Percentiles rank a stretch among this genome's conserved stretches.
These are phyloP conservation scores for Erysimum cheiranthoides DNA, from an alignment of 345 rosid genomes.

Conservation along the genomic window DNA sequence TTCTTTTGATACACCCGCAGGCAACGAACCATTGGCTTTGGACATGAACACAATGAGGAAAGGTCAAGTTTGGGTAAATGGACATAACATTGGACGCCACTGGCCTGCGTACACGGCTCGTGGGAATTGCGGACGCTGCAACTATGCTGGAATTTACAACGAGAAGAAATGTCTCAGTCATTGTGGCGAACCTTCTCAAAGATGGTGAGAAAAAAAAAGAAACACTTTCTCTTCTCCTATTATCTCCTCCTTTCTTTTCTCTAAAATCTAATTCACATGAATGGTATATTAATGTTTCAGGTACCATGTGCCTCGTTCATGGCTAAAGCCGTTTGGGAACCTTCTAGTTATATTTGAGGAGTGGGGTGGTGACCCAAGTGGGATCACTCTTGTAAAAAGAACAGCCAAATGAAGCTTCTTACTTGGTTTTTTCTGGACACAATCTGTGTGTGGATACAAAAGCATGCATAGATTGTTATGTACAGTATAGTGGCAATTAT, in stretches of 20 bases:
- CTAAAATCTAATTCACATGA: conserved; percentile 10
- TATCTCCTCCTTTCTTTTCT: neutral
- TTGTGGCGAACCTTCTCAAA: conserved; percentile 92
- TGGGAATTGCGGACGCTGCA: conserved; percentile 40
- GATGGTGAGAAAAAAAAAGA: conserved; percentile 61
- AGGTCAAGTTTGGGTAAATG: conserved; percentile 52
- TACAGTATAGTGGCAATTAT: conserved; percentile 12
- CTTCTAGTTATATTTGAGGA: conserved; percentile 89
- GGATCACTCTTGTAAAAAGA: conserved; percentile 76
- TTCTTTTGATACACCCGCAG: conserved; percentile 30
- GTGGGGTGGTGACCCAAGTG: conserved; percentile 94
- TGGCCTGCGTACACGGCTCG: conserved; percentile 48
- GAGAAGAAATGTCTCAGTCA: conserved; percentile 50
- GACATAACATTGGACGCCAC: conserved; percentile 47
- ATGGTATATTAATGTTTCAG: conserved; percentile 43
- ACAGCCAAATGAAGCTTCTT: conserved; percentile 36
- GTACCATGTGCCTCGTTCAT: conserved; percentile 91
- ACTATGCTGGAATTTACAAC: conserved; percentile 40
- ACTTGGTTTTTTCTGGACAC: neutral
- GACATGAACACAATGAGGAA: conserved; percentile 49
- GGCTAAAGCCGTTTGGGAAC: conserved; percentile 86
- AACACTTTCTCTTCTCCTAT: neutral
- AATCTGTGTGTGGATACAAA: conserved; percentile 10
- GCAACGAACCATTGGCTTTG: conserved; percentile 46
- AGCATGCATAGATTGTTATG: neutral